Evolutionary conservation across 2,329 filamentous ascomycete genomes (phyloP).

Genomic region (Scleromitrula shiraiana): DNA sequence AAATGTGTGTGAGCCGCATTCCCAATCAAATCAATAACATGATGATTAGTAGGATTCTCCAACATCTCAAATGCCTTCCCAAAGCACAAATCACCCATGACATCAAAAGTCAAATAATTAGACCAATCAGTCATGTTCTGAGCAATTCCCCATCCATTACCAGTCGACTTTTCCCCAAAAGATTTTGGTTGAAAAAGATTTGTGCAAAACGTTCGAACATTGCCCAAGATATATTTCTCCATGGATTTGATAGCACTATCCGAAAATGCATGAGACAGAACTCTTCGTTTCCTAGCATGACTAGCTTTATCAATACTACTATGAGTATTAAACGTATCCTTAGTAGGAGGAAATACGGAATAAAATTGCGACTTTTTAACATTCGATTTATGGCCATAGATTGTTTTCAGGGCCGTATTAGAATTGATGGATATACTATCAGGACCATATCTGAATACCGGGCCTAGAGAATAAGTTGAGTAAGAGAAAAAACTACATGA

Average conservation of each 20-base stretch:
- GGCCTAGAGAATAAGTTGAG: slow-evolving; percentile 35
- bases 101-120: slow-evolving; percentile 39
- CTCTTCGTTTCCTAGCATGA: slow-evolving; percentile 59
- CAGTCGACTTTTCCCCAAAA: slow-evolving; percentile 33
- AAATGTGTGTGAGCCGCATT: slow-evolving; percentile 61
- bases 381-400: slow-evolving; percentile 56
- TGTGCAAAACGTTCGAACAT: slow-evolving; percentile 50
- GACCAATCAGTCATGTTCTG: slow-evolving; percentile 49
- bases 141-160: slow-evolving; percentile 41
- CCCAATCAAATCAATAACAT: slow-evolving; percentile 59
- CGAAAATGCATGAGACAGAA: slow-evolving; percentile 58
- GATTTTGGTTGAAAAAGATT: slow-evolving; percentile 33
- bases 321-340: slow-evolving; percentile 59
- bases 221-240: slow-evolving; percentile 27
- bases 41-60: slow-evolving; percentile 46
- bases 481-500: slow-evolving; percentile 8
- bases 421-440: slow-evolving; percentile 74
- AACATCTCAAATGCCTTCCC: slow-evolving; percentile 44
- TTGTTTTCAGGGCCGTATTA: slow-evolving; percentile 55
- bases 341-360: slow-evolving; percentile 61
- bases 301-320: slow-evolving; percentile 60
- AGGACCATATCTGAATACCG: slow-evolving; percentile 65
- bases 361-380: slow-evolving; percentile 66
- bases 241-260: slow-evolving; percentile 26
- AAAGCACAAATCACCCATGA: slow-evolving; percentile 43